Conservation (phyloP, 2,329 filamentous ascomycete genomes). For the Pyrenochaeta sp. region DNA sequence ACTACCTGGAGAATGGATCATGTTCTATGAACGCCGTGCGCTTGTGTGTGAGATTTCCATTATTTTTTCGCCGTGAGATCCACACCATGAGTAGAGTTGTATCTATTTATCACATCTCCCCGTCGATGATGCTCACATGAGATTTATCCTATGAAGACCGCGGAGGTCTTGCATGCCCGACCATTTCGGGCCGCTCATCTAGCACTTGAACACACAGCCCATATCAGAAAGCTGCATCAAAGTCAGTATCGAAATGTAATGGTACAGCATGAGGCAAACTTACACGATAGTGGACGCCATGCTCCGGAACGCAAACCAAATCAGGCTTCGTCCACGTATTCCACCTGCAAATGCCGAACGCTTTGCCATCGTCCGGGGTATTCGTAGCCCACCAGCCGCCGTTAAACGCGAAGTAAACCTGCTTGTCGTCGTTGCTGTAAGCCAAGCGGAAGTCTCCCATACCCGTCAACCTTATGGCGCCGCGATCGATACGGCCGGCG, state of each 20-base stretch:
- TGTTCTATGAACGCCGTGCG: not conserved
- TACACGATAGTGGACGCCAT: not conserved
- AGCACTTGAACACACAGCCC: constrained; percentile 7
- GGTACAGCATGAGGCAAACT: not conserved
- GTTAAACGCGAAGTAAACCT: constrained; percentile 5
- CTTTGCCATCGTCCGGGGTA: not conserved
- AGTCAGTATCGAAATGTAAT: not conserved
- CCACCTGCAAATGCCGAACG: not conserved
- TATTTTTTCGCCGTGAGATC: not conserved
- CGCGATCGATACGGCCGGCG: constrained; percentile 1
- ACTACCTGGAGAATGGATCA: not conserved
- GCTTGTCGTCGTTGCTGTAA: not conserved
- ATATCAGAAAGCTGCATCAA: constrained; percentile 4
- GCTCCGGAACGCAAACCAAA: not conserved
- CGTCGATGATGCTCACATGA: not conserved
- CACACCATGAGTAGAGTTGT: not conserved
- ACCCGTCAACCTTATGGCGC: not conserved
- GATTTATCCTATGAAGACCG: not conserved
- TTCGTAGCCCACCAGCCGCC: constrained; percentile 5
- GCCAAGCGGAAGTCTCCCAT: constrained; percentile 1
- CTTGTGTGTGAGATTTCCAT: not conserved
- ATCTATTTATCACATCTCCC: not conserved
- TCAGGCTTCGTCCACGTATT: not conserved
- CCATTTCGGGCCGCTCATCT: not conserved
- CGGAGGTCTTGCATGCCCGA: not conserved